These are phyloP conservation scores for Colletotrichum sp. DNA, from an alignment of 2,329 filamentous ascomycete species.

Conservation along the genomic window DNA sequence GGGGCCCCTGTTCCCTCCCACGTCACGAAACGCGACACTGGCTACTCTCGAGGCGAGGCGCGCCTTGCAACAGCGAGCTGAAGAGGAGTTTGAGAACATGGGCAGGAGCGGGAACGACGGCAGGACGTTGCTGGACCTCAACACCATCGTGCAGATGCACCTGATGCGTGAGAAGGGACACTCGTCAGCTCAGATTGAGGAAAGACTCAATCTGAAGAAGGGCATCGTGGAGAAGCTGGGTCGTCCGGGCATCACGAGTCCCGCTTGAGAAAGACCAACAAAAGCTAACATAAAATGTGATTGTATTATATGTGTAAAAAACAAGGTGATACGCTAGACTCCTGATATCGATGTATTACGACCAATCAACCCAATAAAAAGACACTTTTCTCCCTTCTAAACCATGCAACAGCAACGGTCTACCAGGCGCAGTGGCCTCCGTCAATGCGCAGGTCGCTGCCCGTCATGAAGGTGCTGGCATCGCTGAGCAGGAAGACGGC, in stretches of 20 bases:
- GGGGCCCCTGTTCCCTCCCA: conserved; percentile 34
- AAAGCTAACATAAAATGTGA: not conserved
- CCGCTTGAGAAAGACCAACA: not conserved
- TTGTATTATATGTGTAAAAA: conserved; percentile 14
- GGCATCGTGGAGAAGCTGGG: conserved; percentile 54
- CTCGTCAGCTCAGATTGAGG: conserved; percentile 48
- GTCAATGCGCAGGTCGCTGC: conserved; percentile 71
- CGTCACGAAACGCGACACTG: conserved; percentile 49
- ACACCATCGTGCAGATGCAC: conserved; percentile 51
- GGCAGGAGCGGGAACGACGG: conserved; percentile 37
- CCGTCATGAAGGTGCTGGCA: conserved; percentile 46
- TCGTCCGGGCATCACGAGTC: conserved; percentile 32
- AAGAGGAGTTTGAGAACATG: conserved; percentile 47
- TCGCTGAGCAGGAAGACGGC: conserved; percentile 52
- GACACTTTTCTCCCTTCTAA: not conserved
- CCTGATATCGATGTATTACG: conserved; percentile 3
- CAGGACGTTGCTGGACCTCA: conserved; percentile 52
- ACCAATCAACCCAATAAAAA: not conserved
- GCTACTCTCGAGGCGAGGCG: conserved; percentile 54
- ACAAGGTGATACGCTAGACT: not conserved
- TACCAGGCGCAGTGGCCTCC: conserved; percentile 72
- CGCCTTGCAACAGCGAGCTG: conserved; percentile 46
- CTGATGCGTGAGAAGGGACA: conserved; percentile 46
- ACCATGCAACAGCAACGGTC: conserved; percentile 1
- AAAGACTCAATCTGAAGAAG: conserved; percentile 45